Percentiles rank a stretch among this genome's conserved stretches.
These are phyloP conservation scores for Candida sphagnicola DNA, from an alignment of 805 yeast genomes.

Conservation along the genomic window DNA sequence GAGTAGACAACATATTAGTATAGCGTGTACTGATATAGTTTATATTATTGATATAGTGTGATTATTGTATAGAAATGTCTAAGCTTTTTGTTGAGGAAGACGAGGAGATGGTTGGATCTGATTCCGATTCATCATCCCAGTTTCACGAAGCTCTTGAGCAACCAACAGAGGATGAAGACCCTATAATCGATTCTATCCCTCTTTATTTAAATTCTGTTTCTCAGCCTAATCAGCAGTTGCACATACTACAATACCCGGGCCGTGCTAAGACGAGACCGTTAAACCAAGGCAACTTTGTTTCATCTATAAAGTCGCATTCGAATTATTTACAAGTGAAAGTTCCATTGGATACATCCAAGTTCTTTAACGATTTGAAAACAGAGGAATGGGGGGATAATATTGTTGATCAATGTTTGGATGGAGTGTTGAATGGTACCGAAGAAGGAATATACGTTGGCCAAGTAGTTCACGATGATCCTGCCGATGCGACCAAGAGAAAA, in stretches of 20 bases:
- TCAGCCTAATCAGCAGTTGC: conserved; percentile 20
- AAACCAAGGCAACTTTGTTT: conserved; percentile 27
- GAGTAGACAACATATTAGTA: no score
- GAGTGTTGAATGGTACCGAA: conserved; percentile 56
- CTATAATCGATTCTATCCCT: conserved; percentile 38
- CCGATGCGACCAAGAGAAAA: conserved; percentile 20
- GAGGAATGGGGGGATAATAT: conserved; percentile 61
- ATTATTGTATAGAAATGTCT: no score
- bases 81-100: conserved; percentile 6
- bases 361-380: conserved; percentile 62
- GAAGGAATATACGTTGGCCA: conserved; percentile 43
- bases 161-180: conserved; percentile 25
- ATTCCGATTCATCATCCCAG: background rate
- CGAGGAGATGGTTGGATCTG: conserved; percentile 4
- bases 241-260: conserved; percentile 49
- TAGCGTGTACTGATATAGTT: no score
- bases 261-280: conserved; percentile 43
- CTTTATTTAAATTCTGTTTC: conserved; percentile 25
- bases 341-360: conserved; percentile 65
- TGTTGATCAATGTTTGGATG: conserved; percentile 60
- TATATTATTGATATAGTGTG: no score
- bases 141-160: background rate
- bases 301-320: conserved; percentile 58
- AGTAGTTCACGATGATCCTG: conserved; percentile 12
- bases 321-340: conserved; percentile 69